A percentile compares a stretch with the other conserved stretches of the same genome.
phyloP scores from a whole-genome alignment of 2,329 filamentous ascomycete genomes.

The Aureobasidium mangrovei region DNA sequence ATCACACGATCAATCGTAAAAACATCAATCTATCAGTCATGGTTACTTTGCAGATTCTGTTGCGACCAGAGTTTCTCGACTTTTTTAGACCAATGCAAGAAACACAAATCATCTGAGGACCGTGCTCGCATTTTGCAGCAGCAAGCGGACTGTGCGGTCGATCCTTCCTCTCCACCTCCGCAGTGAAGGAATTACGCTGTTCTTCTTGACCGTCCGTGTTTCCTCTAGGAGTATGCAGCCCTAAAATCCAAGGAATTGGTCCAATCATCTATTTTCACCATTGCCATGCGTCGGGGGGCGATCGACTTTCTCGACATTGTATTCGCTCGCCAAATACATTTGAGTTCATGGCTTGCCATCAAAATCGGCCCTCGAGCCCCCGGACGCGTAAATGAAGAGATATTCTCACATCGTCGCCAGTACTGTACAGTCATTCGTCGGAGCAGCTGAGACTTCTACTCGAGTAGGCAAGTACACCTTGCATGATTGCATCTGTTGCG shows the following conservation, averaged over 20 bases:
- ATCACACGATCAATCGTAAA: not conserved
- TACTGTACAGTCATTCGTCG: not conserved
- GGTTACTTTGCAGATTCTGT: conserved; percentile 1
- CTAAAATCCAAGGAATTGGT: not conserved
- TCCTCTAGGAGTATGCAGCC: not conserved
- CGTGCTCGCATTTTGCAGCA: not conserved
- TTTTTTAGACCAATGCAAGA: conserved; percentile 2
- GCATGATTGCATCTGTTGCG: not conserved
- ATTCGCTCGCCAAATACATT: not conserved
- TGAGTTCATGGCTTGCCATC: not conserved
- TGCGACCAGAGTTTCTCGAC: not conserved
- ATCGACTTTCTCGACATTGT: not conserved
- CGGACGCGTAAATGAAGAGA: not conserved
- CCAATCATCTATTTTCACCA: not conserved
- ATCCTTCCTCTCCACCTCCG: not conserved
- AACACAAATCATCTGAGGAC: conserved; percentile 2
- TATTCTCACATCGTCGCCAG: not conserved
- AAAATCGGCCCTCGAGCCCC: not conserved
- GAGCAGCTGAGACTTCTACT: not conserved
- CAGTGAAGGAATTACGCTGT: not conserved
- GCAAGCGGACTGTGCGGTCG: not conserved
- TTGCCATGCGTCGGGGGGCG: not conserved
- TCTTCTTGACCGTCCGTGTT: not conserved
- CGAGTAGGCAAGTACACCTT: not conserved
- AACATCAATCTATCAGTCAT: not conserved